Percentiles rank a stretch among this genome's conserved stretches.
Evolutionary conservation across 2,329 filamentous ascomycete species (phyloP).

Genomic region (Tolypocladium sp.): DNA sequence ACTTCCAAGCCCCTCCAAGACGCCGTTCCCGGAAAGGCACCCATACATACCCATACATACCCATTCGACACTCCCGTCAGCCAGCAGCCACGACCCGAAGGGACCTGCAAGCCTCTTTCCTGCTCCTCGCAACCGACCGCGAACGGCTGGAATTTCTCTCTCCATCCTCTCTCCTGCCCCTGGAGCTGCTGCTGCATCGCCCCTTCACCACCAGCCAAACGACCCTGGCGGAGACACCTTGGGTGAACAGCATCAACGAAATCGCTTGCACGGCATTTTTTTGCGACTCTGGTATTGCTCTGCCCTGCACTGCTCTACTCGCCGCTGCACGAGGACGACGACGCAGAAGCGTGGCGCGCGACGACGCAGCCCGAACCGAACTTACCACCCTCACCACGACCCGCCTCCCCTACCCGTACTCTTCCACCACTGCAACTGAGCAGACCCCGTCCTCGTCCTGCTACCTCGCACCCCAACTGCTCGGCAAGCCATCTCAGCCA

Average conservation of each 20-base stretch:
- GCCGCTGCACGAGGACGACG: not conserved
- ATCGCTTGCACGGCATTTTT: not conserved
- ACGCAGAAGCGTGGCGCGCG: not conserved
- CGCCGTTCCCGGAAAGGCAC: not conserved
- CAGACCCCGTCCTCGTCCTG: not conserved
- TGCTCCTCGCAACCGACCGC: not conserved
- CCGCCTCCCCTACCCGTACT: not conserved
- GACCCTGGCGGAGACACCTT: not conserved
- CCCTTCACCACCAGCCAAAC: not conserved
- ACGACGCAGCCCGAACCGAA: not conserved
- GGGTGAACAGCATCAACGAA: not conserved
- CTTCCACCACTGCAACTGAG: not conserved
- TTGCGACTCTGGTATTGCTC: not conserved
- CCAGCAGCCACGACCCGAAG: not conserved
- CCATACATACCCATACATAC: not conserved
- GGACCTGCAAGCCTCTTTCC: not conserved
- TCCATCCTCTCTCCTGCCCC: not conserved
- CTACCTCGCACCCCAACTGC: not conserved
- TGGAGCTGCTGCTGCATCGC: not conserved
- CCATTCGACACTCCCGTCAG: not conserved
- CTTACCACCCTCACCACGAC: not conserved
- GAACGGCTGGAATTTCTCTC: not conserved
- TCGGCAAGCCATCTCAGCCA: constrained; percentile 1
- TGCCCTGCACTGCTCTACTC: not conserved
- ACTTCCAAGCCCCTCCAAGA: not conserved